Evolutionary conservation across 352 stramenopile genomes (phyloP).

Genomic region (Globisporangium mamillatum): DNA sequence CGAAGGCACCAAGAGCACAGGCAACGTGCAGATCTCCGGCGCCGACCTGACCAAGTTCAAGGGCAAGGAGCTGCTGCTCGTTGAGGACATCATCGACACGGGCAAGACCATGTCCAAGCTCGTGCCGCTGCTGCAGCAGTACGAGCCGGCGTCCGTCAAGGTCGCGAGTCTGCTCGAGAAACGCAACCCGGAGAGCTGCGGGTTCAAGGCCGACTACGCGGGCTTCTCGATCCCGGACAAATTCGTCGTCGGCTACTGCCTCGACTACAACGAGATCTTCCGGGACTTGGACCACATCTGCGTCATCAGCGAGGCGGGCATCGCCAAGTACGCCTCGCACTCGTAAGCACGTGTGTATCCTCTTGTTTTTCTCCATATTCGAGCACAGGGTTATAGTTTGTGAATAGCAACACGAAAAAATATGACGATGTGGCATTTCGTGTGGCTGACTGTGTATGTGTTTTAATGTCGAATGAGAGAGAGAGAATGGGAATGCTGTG

Average conservation of each 20-base stretch:
- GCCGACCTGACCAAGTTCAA: conserved; percentile 84
- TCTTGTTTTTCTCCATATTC: neutral
- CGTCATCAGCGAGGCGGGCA: conserved; percentile 91
- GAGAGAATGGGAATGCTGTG: neutral
- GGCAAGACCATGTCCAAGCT: conserved; percentile 92
- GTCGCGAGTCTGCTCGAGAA: conserved; percentile 95
- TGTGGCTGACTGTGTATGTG: neutral
- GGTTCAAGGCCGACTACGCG: conserved; percentile 93
- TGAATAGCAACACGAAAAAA: neutral
- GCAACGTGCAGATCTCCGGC: conserved; percentile 90
- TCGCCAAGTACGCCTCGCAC: conserved; percentile 77
- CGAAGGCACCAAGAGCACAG: conserved; percentile 87
- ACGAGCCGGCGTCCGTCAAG: conserved; percentile 80
- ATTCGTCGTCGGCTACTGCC: conserved; percentile 94
- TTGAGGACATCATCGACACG: conserved; percentile 98
- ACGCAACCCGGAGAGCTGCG: conserved; percentile 83
- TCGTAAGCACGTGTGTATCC: conserved; percentile 23
- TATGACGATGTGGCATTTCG: neutral
- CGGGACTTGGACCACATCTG: conserved; percentile 95
- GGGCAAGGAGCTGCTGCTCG: conserved; percentile 91
- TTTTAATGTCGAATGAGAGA: conserved; percentile 3
- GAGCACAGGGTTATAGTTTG: neutral
- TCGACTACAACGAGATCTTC: conserved; percentile 98
- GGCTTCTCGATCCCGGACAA: conserved; percentile 96
- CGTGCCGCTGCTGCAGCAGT: conserved; percentile 81